Evolutionary conservation across 2,329 filamentous ascomycete species (phyloP), one percentile per base, ranked within the genome.

Genomic region (Blastomyces emzantsi): DNA sequence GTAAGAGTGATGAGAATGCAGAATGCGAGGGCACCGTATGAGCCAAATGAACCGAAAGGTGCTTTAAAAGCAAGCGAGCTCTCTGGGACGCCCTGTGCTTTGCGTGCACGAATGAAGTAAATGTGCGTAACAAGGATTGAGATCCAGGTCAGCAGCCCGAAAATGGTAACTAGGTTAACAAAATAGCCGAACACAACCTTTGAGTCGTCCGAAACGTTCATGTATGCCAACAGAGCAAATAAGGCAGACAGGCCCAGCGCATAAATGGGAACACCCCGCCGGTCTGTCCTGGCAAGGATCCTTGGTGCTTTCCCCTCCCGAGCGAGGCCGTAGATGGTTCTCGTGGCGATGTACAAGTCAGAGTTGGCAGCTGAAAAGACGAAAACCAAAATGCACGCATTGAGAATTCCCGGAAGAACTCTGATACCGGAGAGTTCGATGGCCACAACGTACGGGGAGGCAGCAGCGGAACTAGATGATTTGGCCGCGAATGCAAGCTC

Each of bases 301-400:
- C 79, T 78, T 0, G 90, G 90, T 0, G 90, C 90, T 51, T 89
- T 85, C 49, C 86, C 85, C 70, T 90, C 87, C 8, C 85, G 82
- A 0, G 90, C 86, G 7, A 93, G 82, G 64, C 92, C 92, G 96
- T 72, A 85, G 87, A 93, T 76, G 0, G 89, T 92, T 39, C 90
- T 83, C 2, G 87, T 89, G 55, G 85, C 80, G 2, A 79, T 78
- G 69, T 81, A 81, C 52, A 92, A 77, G 70, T 82, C 84, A 67
- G 87, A 85, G 69, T 90, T 91, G 0, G 83, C 85, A 0, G 87
- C 82, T 0, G 87, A 90, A 76, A 85, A 87, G 0, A 87, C 88
- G 0, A 87, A 88, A 0, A 86, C 88, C 66, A 92, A 81, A 68
- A 92, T 87, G 39, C 91, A 80, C 41, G 87, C 89, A 72, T 93